Percentiles rank a stretch among this genome's conserved stretches.
These are phyloP conservation scores for Macrophomina tecta DNA, from an alignment of 2,329 filamentous ascomycete species.

Conservation along the genomic window DNA sequence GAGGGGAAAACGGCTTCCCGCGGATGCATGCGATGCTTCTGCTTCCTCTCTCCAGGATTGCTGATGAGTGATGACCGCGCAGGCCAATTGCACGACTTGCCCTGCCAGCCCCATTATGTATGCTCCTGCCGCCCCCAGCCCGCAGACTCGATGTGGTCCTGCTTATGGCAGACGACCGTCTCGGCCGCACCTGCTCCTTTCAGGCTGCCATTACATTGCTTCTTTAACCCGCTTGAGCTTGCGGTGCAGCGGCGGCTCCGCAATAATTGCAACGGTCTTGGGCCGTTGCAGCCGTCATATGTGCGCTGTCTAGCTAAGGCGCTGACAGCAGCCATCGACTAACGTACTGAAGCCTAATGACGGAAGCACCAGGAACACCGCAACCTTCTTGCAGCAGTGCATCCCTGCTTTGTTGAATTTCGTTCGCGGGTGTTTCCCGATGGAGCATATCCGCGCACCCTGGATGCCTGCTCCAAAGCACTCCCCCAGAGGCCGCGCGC, in stretches of 20 bases:
- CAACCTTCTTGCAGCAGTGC: neutral
- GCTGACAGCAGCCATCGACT: constrained; percentile 18
- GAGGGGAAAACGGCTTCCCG: constrained; percentile 24
- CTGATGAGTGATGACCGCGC: neutral
- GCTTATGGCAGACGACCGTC: constrained; percentile 24
- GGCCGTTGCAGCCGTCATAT: neutral
- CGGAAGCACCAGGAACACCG: constrained; percentile 21
- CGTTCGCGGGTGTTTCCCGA: constrained; percentile 3
- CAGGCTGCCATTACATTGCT: constrained; percentile 18
- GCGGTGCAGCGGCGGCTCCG: constrained; percentile 21
- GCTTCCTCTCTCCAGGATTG: constrained; percentile 4
- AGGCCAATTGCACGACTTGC: neutral
- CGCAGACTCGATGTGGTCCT: constrained; percentile 16
- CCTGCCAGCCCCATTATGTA: constrained; percentile 16
- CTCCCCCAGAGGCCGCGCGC: neutral
- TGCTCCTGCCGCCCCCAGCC: constrained; percentile 18
- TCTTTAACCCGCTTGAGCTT: constrained; percentile 16
- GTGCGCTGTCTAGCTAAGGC: neutral
- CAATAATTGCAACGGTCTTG: neutral
- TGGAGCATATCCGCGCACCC: constrained; percentile 17
- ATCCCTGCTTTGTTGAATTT: neutral
- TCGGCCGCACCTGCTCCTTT: constrained; percentile 23
- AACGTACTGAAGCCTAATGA: neutral
- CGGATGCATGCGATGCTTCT: constrained; percentile 25
- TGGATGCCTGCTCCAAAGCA: constrained; percentile 11